Conservation (phyloP, 2,329 filamentous ascomycete species). For the Aspergillus proliferans region DNA sequence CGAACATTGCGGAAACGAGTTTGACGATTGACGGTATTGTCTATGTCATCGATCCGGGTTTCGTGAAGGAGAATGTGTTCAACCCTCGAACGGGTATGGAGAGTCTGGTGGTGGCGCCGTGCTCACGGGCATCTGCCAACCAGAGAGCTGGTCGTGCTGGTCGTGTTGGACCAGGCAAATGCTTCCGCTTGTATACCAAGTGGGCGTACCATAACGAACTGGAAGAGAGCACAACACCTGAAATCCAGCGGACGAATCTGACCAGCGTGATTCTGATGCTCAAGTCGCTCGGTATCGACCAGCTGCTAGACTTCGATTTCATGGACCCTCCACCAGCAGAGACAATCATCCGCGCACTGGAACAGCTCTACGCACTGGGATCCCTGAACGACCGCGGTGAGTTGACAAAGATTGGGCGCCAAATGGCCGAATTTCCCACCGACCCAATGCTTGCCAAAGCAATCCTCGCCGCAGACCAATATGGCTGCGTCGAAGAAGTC, state of each 20-base stretch:
- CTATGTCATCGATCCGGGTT: slow-evolving; percentile 92
- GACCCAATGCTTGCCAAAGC: slow-evolving; percentile 88
- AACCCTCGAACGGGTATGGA: slow-evolving; percentile 91
- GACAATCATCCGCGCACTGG: slow-evolving; percentile 78
- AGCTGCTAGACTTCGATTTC: slow-evolving; percentile 90
- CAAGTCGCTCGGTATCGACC: slow-evolving; percentile 85
- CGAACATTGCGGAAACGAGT: slow-evolving; percentile 95
- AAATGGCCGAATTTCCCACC: slow-evolving; percentile 92
- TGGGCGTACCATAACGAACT: slow-evolving; percentile 93
- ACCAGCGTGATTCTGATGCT: slow-evolving; percentile 77
- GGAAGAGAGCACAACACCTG: slow-evolving; percentile 83
- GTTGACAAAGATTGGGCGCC: slow-evolving; percentile 81
- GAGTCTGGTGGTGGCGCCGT: slow-evolving; percentile 81
- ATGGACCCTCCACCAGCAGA: slow-evolving; percentile 90
- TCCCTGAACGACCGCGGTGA: slow-evolving; percentile 83
- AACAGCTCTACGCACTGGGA: slow-evolving; percentile 85
- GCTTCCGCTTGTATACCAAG: slow-evolving; percentile 88
- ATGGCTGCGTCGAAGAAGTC: slow-evolving; percentile 90
- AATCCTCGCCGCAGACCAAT: slow-evolving; percentile 79
- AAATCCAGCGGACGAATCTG: slow-evolving; percentile 86
- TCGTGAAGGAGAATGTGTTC: slow-evolving; percentile 92
- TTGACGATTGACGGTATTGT: slow-evolving; percentile 94
- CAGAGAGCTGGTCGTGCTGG: slow-evolving; percentile 90
- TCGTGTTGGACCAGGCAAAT: slow-evolving; percentile 85
- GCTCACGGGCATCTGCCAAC: slow-evolving; percentile 84